phyloP scores from a whole-genome alignment of 1,284 basidiomycete genomes.

The Baeospora myosura region DNA sequence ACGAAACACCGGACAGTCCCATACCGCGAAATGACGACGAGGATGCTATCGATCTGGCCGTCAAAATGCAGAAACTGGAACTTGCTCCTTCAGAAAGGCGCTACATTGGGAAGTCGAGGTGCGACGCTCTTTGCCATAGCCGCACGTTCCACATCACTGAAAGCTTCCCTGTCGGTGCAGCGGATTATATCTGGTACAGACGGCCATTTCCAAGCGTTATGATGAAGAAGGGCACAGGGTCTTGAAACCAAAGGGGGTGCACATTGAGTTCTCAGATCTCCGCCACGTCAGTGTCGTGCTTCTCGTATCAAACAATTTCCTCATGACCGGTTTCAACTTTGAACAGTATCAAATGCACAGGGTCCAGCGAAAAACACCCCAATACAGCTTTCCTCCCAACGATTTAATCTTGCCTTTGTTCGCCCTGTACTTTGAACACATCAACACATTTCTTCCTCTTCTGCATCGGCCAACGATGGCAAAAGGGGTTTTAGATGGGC shows the following conservation, averaged over 20 bases:
- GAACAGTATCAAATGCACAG: slow-evolving; percentile 18
- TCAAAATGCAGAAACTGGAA: slow-evolving; percentile 23
- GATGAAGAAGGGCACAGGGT: no score
- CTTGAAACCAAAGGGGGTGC: no score
- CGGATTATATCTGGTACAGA: slow-evolving; percentile 34
- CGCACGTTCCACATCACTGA: not conserved
- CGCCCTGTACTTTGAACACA: slow-evolving; percentile 59
- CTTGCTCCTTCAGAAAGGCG: slow-evolving; percentile 27
- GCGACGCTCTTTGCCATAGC: no score
- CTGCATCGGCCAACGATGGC: slow-evolving; percentile 76
- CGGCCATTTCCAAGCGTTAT: slow-evolving; percentile 16
- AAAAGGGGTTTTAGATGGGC: slow-evolving; percentile 43
- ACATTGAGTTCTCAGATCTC: no score
- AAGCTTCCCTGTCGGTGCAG: slow-evolving; percentile 14
- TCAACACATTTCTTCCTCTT: slow-evolving; percentile 63
- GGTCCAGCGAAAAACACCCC: slow-evolving; percentile 8
- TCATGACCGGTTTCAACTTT: no score
- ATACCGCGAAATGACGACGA: slow-evolving; percentile 26
- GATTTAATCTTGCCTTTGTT: slow-evolving; percentile 60
- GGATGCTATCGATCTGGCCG: slow-evolving; percentile 13
- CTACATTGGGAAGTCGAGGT: slow-evolving; percentile 38
- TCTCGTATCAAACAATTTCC: not conserved
- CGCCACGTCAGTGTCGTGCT: not conserved
- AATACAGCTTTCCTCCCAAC: slow-evolving; percentile 45
- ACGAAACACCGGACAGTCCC: slow-evolving; percentile 13